Evolutionary conservation across 2,329 filamentous ascomycete species (phyloP).

Genomic region (Neonectria magnoliae): DNA sequence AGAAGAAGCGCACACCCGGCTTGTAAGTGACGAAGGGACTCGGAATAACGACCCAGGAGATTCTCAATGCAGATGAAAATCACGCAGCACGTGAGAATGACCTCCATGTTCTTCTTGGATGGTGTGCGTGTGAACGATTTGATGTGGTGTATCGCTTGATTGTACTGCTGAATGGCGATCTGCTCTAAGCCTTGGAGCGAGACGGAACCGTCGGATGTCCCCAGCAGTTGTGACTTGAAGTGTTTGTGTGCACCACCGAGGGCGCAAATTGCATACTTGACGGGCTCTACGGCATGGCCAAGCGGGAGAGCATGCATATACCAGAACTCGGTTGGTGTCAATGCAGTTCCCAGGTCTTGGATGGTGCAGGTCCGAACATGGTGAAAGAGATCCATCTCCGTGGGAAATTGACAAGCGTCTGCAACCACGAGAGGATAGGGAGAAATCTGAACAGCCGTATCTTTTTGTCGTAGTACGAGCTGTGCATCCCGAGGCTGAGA

Average conservation of each 20-base stretch:
- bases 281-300: not conserved
- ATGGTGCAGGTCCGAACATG: slow-evolving; percentile 25
- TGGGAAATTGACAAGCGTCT: slow-evolving; percentile 9
- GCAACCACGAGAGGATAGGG: not conserved
- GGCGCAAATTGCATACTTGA: slow-evolving; percentile 11
- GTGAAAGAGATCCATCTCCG: slow-evolving; percentile 24
- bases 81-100: slow-evolving; percentile 34
- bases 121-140: slow-evolving; percentile 30
- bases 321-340: slow-evolving; percentile 24
- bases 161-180: slow-evolving; percentile 35
- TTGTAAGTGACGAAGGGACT: slow-evolving; percentile 34
- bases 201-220: not conserved
- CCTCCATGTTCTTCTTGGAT: slow-evolving; percentile 24
- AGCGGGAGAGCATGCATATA: slow-evolving; percentile 13
- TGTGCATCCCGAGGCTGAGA: not conserved
- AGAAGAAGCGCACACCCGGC: slow-evolving; percentile 29
- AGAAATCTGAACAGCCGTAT: not conserved
- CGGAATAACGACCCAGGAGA: slow-evolving; percentile 33
- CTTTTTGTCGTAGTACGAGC: slow-evolving; percentile 11
- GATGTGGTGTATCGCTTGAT: slow-evolving; percentile 32
- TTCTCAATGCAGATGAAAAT: slow-evolving; percentile 41
- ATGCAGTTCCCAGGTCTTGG: slow-evolving; percentile 19
- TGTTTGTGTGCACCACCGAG: slow-evolving; percentile 17
- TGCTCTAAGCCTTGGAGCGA: slow-evolving; percentile 9
- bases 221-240: slow-evolving; percentile 22